Evolutionary conservation across 768 basidiomycete species (phyloP).

Genomic region (Panaeolus papilionaceus): DNA sequence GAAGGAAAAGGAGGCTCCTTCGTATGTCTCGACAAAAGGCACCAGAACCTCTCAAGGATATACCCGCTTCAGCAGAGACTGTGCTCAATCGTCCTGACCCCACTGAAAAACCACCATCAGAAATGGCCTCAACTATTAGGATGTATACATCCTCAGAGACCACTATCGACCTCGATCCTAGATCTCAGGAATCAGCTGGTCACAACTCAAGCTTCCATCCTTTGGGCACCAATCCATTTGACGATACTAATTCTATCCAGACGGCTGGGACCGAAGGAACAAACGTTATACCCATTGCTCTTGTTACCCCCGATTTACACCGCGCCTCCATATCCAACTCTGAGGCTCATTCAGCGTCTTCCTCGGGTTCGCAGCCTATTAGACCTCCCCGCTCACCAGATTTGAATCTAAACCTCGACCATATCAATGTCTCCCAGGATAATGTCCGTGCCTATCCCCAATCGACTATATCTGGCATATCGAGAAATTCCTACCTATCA

Average conservation of each 20-base stretch:
- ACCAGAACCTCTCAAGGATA: conserved; percentile 57
- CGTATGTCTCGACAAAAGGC: conserved; percentile 39
- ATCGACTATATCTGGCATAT: conserved; percentile 60
- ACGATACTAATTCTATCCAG: conserved; percentile 80
- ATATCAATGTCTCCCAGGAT: conserved; percentile 65
- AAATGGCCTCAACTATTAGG: conserved; percentile 42
- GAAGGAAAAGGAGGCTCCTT: conserved; percentile 61
- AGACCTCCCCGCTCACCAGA: conserved; percentile 68
- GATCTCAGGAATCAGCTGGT: conserved; percentile 44
- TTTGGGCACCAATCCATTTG: conserved; percentile 69
- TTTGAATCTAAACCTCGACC: conserved; percentile 65
- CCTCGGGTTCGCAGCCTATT: conserved; percentile 50
- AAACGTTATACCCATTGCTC: conserved; percentile 87
- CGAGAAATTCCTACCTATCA: conserved; percentile 75
- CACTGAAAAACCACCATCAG: conserved; percentile 60
- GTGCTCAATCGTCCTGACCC: conserved; percentile 88
- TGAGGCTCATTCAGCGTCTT: conserved; percentile 36
- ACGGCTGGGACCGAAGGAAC: conserved; percentile 82
- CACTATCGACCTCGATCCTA: conserved; percentile 67
- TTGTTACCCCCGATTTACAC: conserved; percentile 66
- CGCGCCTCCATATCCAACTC: conserved; percentile 37
- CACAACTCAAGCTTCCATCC: conserved; percentile 45
- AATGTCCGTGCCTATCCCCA: conserved; percentile 55
- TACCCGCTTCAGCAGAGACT: conserved; percentile 75
- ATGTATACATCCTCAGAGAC: conserved; percentile 51